Evolutionary conservation across 805 yeast species (phyloP).

Genomic region (Pichia kluyveri): DNA sequence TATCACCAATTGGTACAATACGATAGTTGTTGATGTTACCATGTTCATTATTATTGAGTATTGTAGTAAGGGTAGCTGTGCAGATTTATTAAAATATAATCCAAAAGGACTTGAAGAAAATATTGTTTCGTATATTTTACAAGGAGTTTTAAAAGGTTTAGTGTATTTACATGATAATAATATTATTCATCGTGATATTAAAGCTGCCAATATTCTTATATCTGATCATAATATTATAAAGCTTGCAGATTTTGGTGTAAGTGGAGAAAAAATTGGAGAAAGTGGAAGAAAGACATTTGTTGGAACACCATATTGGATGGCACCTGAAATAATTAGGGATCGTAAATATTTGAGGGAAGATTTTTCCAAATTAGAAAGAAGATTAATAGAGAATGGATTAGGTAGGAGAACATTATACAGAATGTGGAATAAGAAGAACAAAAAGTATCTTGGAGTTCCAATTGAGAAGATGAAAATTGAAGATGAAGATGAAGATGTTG

Average conservation of each 20-base stretch:
- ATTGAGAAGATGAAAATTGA: neutral
- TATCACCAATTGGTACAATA: conserved; percentile 58
- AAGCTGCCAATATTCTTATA: conserved; percentile 82
- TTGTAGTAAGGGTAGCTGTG: conserved; percentile 92
- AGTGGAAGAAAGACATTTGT: conserved; percentile 45
- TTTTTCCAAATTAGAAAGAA: conserved; percentile 4
- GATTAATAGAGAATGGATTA: conserved; percentile 5
- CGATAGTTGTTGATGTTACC: conserved; percentile 53
- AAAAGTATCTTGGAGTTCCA: neutral
- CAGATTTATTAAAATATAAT: conserved; percentile 55
- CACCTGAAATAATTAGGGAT: conserved; percentile 77
- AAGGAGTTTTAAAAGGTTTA: conserved; percentile 62
- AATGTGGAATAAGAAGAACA: conserved; percentile 8
- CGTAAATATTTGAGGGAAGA: conserved; percentile 4
- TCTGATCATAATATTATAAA: conserved; percentile 70
- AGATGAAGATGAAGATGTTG: conserved; percentile 24
- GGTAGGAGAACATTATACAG: conserved; percentile 5
- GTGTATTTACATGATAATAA: conserved; percentile 63
- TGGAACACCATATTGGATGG: conserved; percentile 72
- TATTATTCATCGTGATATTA: conserved; percentile 86
- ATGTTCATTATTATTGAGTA: conserved; percentile 93
- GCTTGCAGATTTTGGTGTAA: conserved; percentile 94
- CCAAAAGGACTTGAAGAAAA: conserved; percentile 46
- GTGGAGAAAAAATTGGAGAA: conserved; percentile 58
- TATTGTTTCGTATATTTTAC: conserved; percentile 50